Base-by-base conservation (phyloP, 192 early-diverging fungal species). In the Pecoramyces ruminantium region DNA sequence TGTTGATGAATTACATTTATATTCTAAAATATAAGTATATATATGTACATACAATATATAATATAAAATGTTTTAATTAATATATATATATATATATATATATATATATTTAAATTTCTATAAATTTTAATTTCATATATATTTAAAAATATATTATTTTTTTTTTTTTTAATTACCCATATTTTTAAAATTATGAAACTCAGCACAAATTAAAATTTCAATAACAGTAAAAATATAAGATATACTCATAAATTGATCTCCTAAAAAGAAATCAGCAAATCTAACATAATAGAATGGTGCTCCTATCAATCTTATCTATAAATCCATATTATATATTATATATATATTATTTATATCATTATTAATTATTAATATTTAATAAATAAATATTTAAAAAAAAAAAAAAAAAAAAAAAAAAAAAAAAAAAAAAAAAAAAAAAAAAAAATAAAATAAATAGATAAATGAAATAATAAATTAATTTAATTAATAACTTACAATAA, bases 201-300 rank as follows among this genome's bases (percentile, higher is more conserved):
- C 78, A 82, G 30, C 30, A 14, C 30, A 28, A 29, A 39, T 58
- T 15, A 80, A 30, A 82, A 81, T 29, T 27, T 38, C 81, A 30
- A 79, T 38, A 29, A 81, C 29, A 1, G 29, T 81, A 29, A 82
- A 80, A 14, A 40, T 27, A 27, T 39, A 28, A 14, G 81, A 28
- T 13, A 30, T 29, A 78, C 82, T 82, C 84, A 87, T 83, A 30
- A 84, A 86, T 15, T 86, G 39, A 83, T 87, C 86, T 21, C 82
- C 81, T 18, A 87, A 82, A 58, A 87, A 87, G 79, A 87, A 87
- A 78, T 87, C 86, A 29, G 84, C 78, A 79, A 87, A 87, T 77
- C 86, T 83, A 14, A 87, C 86, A 81, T 77, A 27, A 85, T 83
- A 79, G 83, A 83, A 28, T 81, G 40, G 21, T 83, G 78, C 38